These are phyloP conservation scores for Fusarium siculi DNA, from an alignment of 2,329 filamentous ascomycete species.

Conservation along the genomic window DNA sequence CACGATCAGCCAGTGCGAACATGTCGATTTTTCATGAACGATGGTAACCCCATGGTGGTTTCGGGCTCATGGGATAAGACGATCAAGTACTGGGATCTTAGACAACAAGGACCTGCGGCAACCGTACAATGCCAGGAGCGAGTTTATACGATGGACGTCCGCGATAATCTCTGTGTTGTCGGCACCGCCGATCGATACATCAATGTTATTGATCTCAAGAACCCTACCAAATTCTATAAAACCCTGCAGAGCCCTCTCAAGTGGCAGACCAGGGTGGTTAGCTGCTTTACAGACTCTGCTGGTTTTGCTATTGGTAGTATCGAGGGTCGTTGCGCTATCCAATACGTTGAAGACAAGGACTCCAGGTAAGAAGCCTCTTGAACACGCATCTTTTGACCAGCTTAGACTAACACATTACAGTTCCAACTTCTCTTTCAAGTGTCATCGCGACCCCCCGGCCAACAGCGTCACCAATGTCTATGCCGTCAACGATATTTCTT, in stretches of 20 bases:
- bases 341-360: constrained; percentile 98
- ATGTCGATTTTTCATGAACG: constrained; percentile 80
- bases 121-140: constrained; percentile 77
- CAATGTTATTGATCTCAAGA: constrained; percentile 90
- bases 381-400: not conserved
- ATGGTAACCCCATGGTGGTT: constrained; percentile 81
- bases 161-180: constrained; percentile 87
- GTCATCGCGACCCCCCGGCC: constrained; percentile 84
- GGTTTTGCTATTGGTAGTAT: constrained; percentile 97
- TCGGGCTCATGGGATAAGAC: constrained; percentile 95
- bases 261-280: constrained; percentile 96
- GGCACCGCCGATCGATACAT: constrained; percentile 96
- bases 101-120: constrained; percentile 72
- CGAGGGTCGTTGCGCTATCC: constrained; percentile 96
- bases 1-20: constrained; percentile 86
- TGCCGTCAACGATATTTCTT: constrained; percentile 96
- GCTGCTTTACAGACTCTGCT: constrained; percentile 90
- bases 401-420: constrained; percentile 51
- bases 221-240: constrained; percentile 94
- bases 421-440: constrained; percentile 99
- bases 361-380: constrained; percentile 69
- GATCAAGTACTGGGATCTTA: constrained; percentile 88
- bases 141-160: constrained; percentile 92
- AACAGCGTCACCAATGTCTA: constrained; percentile 88
- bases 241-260: constrained; percentile 95